Evolutionary conservation across 345 rosid species (phyloP).

Genomic region (Rhodamnia rubescens): DNA sequence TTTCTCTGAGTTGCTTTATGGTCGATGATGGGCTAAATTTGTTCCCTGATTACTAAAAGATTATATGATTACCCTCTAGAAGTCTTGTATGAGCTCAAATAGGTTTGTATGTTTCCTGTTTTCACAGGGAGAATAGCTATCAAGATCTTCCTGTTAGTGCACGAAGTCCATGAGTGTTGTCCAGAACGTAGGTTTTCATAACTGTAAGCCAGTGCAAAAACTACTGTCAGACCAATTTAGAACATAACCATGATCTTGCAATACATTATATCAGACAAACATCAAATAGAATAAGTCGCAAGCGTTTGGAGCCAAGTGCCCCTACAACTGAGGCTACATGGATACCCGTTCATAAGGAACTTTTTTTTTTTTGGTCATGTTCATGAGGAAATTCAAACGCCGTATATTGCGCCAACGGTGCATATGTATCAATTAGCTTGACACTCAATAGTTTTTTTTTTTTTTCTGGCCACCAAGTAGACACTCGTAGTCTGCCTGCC

Average conservation of each 20-base stretch:
- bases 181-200: neutral
- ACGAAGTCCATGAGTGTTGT: neutral
- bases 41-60: neutral
- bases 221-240: neutral
- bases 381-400: neutral
- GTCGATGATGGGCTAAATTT: neutral
- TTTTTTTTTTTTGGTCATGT: neutral
- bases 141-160: neutral
- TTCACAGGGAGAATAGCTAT: neutral
- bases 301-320: neutral
- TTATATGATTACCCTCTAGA: neutral
- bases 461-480: neutral
- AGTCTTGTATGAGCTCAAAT: neutral
- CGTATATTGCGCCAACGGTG: neutral
- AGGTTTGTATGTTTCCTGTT: neutral
- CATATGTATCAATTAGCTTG: neutral
- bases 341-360: neutral
- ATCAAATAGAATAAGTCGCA: neutral
- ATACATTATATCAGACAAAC: neutral
- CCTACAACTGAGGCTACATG: neutral
- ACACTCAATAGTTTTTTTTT: neutral
- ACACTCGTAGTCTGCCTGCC: neutral
- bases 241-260: neutral
- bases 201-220: neutral
- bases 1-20: neutral